These are phyloP conservation scores for Aspergillus olivimuriae DNA, from an alignment of 495 filamentous ascomycete genomes.

Conservation along the genomic window DNA sequence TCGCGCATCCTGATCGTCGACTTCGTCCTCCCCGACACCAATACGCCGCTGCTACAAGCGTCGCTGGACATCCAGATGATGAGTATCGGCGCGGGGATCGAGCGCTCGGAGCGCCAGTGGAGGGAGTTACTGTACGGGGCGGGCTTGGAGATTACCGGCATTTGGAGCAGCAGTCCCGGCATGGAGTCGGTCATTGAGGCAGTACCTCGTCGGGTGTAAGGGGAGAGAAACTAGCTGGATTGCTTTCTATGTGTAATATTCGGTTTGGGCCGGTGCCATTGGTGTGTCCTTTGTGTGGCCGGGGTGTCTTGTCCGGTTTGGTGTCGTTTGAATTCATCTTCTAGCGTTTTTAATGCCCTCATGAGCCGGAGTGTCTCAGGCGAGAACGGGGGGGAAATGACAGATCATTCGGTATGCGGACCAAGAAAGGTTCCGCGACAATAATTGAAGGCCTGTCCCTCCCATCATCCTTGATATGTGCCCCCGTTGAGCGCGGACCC, in stretches of 20 bases:
- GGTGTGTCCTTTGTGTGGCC: no score
- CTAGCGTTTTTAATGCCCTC: neutral
- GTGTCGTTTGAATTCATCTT: no score
- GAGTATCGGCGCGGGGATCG: constrained; percentile 35
- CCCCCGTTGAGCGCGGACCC: no score
- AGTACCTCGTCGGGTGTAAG: neutral
- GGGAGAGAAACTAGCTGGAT: neutral
- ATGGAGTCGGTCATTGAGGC: constrained; percentile 36
- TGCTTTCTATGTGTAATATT: neutral
- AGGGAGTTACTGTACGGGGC: constrained; percentile 22
- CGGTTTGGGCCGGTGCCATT: no score
- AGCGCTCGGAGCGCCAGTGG: constrained; percentile 36
- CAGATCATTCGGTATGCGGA: neutral
- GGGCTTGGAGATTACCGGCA: constrained; percentile 27
- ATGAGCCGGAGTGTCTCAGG: neutral
- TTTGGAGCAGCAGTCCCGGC: constrained; percentile 26
- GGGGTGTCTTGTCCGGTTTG: no score
- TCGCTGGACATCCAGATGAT: constrained; percentile 43
- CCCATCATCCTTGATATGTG: no score
- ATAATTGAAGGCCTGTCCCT: no score
- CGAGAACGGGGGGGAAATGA: neutral
- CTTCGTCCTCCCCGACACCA: constrained; percentile 31
- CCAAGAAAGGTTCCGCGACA: no score
- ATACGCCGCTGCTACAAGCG: constrained; percentile 25
- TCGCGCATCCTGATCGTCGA: constrained; percentile 36